Percentiles rank a stretch among this genome's conserved stretches.
phyloP scores from a whole-genome alignment of 2,329 filamentous ascomycete genomes.

The Juglanconis oblonga region DNA sequence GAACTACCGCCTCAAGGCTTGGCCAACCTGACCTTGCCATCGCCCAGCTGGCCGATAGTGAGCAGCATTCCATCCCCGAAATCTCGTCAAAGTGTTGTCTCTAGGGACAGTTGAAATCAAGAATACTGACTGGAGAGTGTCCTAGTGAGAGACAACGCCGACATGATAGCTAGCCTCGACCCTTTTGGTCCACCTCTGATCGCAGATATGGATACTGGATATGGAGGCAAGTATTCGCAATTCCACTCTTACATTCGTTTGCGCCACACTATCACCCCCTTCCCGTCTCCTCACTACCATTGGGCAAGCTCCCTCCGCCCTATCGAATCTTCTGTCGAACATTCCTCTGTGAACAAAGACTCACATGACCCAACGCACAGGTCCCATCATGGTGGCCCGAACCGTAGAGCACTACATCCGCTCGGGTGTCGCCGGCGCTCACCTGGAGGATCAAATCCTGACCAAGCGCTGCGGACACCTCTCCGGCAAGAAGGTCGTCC shows the following conservation, averaged over 20 bases:
- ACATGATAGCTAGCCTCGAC: slow-evolving; percentile 50
- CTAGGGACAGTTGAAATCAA: neutral
- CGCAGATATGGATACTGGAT: slow-evolving; percentile 53
- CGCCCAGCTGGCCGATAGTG: slow-evolving; percentile 45
- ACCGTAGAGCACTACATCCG: slow-evolving; percentile 50
- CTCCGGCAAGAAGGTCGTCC: slow-evolving; percentile 33
- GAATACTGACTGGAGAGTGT: neutral
- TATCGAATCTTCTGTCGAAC: neutral
- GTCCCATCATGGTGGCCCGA: slow-evolving; percentile 35
- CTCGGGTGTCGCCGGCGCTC: slow-evolving; percentile 44
- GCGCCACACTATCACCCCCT: no score
- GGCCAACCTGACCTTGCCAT: slow-evolving; percentile 62
- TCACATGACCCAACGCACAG: slow-evolving; percentile 17
- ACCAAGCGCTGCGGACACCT: slow-evolving; percentile 39
- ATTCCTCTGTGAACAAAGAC: neutral
- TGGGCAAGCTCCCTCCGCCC: neutral
- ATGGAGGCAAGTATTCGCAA: slow-evolving; percentile 38
- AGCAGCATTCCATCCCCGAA: neutral
- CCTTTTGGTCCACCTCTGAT: slow-evolving; percentile 44
- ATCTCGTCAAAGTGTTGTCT: neutral
- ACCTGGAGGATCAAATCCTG: slow-evolving; percentile 34
- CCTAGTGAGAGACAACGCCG: slow-evolving; percentile 44
- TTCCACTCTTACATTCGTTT: no score
- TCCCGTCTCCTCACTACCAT: no score
- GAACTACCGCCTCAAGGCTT: slow-evolving; percentile 57